Conservation (phyloP, 1,284 basidiomycete species). For the Fomitiporia mediterranea region DNA sequence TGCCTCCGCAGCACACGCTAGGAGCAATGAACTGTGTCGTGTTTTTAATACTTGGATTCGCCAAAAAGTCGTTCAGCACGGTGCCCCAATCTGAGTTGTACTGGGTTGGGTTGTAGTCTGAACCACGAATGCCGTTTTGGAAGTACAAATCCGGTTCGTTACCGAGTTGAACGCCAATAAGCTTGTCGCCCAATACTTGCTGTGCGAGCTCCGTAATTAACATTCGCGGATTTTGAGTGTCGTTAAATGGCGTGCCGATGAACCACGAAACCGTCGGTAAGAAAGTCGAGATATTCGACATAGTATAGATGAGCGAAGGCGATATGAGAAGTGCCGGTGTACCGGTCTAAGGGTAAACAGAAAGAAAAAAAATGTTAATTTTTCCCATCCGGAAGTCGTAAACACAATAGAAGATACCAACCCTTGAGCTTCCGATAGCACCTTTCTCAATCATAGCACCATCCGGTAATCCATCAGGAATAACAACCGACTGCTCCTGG, state of each 20-base stretch:
- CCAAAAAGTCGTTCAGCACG: slow-evolving; percentile 27
- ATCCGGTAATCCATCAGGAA: slow-evolving; percentile 13
- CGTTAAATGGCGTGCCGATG: slow-evolving; percentile 19
- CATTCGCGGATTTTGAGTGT: slow-evolving; percentile 10
- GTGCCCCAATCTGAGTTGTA: slow-evolving; percentile 34
- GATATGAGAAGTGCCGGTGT: slow-evolving; percentile 17
- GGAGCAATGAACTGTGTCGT: slow-evolving; percentile 31
- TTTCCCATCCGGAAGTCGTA: neutral
- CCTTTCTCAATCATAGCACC: slow-evolving; percentile 13
- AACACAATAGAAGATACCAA: neutral
- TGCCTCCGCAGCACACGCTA: slow-evolving; percentile 39
- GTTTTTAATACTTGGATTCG: slow-evolving; percentile 26
- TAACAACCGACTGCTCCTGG: slow-evolving; percentile 13
- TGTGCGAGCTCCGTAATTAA: slow-evolving; percentile 21
- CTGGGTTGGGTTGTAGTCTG: slow-evolving; percentile 29
- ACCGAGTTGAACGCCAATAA: slow-evolving; percentile 35
- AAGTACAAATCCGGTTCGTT: slow-evolving; percentile 42
- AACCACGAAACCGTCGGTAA: slow-evolving; percentile 16
- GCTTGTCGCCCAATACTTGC: slow-evolving; percentile 30
- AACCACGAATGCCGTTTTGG: slow-evolving; percentile 10
- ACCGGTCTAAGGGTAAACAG: slow-evolving; percentile 8
- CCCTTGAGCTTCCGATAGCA: neutral
- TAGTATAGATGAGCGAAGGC: slow-evolving; percentile 15
- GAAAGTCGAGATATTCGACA: slow-evolving; percentile 16
- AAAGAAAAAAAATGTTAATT: neutral